A percentile compares a stretch with the other conserved stretches of the same genome.
phyloP scores from a whole-genome alignment of 2,329 filamentous ascomycete species.

The Nakataea oryzae region DNA sequence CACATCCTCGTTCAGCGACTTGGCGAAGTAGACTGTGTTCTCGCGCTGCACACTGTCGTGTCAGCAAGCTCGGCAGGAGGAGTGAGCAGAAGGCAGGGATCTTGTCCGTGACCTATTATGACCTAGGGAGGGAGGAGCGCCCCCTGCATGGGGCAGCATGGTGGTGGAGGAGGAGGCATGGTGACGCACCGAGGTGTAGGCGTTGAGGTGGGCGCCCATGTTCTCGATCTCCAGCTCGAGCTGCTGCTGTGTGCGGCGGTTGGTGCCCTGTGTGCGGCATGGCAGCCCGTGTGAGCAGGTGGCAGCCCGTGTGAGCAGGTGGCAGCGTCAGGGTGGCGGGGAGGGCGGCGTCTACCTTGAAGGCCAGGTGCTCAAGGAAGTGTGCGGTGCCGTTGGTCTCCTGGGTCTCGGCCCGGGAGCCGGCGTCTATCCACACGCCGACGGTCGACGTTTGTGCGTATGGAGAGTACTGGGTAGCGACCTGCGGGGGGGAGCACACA shows the following conservation, averaged over 20 bases:
- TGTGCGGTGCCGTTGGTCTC: slow-evolving; percentile 98
- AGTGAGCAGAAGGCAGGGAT: neutral
- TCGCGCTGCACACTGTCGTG: slow-evolving; percentile 56
- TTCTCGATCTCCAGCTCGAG: slow-evolving; percentile 99
- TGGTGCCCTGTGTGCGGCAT: slow-evolving; percentile 57
- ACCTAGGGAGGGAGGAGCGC: neutral
- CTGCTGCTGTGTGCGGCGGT: slow-evolving; percentile 91
- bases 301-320: neutral
- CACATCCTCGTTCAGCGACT: slow-evolving; percentile 96
- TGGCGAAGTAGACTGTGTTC: slow-evolving; percentile 99
- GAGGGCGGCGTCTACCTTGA: slow-evolving; percentile 61
- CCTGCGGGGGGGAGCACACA: slow-evolving; percentile 41
- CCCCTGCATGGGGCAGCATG: neutral
- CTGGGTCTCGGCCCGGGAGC: slow-evolving; percentile 93
- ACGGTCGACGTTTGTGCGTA: slow-evolving; percentile 98
- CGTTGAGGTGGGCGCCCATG: slow-evolving; percentile 98
- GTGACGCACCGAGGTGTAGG: slow-evolving; percentile 81
- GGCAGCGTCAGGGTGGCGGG: slow-evolving; percentile 4
- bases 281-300: slow-evolving; percentile 3
- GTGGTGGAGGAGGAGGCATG: neutral
- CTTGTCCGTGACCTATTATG: neutral
- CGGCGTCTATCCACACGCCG: slow-evolving; percentile 98
- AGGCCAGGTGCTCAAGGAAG: slow-evolving; percentile 98
- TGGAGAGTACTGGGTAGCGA: slow-evolving; percentile 95
- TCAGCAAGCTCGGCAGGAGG: neutral